These are phyloP conservation scores for Triadica sebifera DNA, from an alignment of 345 rosid genomes.

Conservation along the genomic window DNA sequence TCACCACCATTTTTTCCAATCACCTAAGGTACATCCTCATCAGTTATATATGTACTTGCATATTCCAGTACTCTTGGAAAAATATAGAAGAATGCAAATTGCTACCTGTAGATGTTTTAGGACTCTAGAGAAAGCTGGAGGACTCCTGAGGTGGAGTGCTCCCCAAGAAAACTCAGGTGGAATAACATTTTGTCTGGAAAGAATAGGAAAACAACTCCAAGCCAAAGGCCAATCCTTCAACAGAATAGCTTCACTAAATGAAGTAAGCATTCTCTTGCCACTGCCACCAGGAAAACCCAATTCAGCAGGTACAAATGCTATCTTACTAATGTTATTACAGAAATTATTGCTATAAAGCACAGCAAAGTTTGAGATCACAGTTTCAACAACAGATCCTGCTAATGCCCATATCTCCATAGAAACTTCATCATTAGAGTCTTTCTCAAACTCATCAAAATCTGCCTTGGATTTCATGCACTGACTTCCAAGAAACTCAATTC, in stretches of 20 bases:
- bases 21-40: slow-evolving; percentile 40
- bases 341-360: slow-evolving; percentile 70
- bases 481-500: slow-evolving; percentile 67
- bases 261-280: slow-evolving; percentile 77
- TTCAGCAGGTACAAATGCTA: slow-evolving; percentile 85
- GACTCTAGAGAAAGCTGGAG: slow-evolving; percentile 75
- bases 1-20: slow-evolving; percentile 87
- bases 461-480: slow-evolving; percentile 48
- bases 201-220: slow-evolving; percentile 84
- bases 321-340: slow-evolving; percentile 72
- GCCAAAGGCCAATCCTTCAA: slow-evolving; percentile 90
- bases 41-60: slow-evolving; percentile 16
- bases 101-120: slow-evolving; percentile 82
- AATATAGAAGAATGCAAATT: slow-evolving; percentile 12
- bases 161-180: slow-evolving; percentile 93
- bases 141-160: slow-evolving; percentile 74
- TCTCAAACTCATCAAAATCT: slow-evolving; percentile 57
- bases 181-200: slow-evolving; percentile 65
- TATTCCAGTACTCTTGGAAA: slow-evolving; percentile 2
- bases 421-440: slow-evolving; percentile 53
- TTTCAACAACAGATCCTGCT: slow-evolving; percentile 86
- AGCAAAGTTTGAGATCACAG: slow-evolving; percentile 77
- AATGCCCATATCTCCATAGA: slow-evolving; percentile 66
- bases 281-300: slow-evolving; percentile 69
- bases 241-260: slow-evolving; percentile 71